Percentiles rank a stretch among this genome's conserved stretches.
Conservation (phyloP, 495 filamentous ascomycete genomes). For the Podospora australis region DNA sequence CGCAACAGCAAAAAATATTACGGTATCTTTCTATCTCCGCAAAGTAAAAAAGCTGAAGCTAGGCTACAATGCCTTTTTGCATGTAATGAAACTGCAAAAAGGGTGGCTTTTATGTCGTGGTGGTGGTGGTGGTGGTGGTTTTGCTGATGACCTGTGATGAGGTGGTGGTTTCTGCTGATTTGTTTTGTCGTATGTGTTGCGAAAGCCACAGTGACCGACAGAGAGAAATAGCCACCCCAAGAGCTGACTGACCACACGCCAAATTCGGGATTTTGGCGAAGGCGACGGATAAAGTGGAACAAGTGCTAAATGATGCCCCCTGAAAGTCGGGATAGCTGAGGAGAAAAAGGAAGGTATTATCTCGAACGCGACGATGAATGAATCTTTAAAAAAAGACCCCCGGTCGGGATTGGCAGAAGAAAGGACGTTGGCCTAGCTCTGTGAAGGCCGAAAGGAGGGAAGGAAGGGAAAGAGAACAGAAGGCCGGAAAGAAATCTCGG, state of each 20-base stretch:
- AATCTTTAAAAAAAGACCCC: too few relatives aligned
- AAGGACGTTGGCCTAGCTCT: slow-evolving; percentile 4
- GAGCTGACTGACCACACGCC: not conserved
- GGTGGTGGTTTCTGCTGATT: not conserved
- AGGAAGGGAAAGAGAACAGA: slow-evolving; percentile 16
- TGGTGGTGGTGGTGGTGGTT: not conserved
- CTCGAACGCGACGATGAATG: not conserved
- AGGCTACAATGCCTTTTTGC: too few relatives aligned
- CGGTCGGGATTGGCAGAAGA: not conserved
- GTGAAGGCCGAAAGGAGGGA: slow-evolving; percentile 2
- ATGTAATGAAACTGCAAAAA: too few relatives aligned
- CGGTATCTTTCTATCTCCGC: too few relatives aligned
- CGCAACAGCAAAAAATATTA: too few relatives aligned
- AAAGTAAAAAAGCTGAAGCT: too few relatives aligned
- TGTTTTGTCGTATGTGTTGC: too few relatives aligned
- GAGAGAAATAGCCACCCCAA: too few relatives aligned
- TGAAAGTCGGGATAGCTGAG: not conserved
- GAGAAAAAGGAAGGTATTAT: not conserved
- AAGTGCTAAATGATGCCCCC: not conserved
- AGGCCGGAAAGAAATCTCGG: slow-evolving; percentile 24
- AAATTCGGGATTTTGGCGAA: not conserved
- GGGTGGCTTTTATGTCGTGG: too few relatives aligned
- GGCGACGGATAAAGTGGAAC: not conserved
- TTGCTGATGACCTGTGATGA: not conserved
- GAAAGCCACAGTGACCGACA: too few relatives aligned